Evolutionary conservation across 331 rosid species (phyloP).

Genomic region (Quercus lobata): DNA sequence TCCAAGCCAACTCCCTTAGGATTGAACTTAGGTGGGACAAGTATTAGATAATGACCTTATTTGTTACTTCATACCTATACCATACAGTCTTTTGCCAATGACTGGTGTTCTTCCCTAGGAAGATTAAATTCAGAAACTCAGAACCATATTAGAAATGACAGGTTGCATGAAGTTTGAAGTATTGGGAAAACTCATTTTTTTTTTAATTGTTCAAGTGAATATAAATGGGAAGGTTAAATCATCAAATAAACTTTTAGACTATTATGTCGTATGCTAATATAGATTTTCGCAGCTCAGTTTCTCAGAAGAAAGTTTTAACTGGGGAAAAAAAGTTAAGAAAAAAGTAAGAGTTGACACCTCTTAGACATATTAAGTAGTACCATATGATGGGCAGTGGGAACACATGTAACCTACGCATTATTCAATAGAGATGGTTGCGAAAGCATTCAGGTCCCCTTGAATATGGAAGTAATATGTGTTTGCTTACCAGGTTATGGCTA

Average conservation of each 20-base stretch:
- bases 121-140: neutral
- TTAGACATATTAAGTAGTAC: too few species aligned
- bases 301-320: too few species aligned
- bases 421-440: neutral
- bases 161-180: neutral
- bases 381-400: neutral
- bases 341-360: too few species aligned
- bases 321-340: too few species aligned
- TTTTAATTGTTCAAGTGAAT: neutral
- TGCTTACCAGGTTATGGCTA: constrained; percentile 70
- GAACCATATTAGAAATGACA: neutral
- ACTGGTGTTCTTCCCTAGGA: neutral
- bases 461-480: neutral
- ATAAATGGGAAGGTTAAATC: neutral
- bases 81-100: neutral
- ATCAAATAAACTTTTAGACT: neutral
- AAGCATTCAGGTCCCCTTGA: neutral
- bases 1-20: neutral
- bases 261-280: too few species aligned
- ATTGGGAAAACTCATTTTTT: neutral
- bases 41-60: neutral
- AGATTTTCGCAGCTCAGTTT: too few species aligned
- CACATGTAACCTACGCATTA: neutral
- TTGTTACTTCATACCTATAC: too few species aligned
- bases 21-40: neutral